phyloP scores from a whole-genome alignment of 139 green algal species.

The Chlamydomonas applanata region DNA sequence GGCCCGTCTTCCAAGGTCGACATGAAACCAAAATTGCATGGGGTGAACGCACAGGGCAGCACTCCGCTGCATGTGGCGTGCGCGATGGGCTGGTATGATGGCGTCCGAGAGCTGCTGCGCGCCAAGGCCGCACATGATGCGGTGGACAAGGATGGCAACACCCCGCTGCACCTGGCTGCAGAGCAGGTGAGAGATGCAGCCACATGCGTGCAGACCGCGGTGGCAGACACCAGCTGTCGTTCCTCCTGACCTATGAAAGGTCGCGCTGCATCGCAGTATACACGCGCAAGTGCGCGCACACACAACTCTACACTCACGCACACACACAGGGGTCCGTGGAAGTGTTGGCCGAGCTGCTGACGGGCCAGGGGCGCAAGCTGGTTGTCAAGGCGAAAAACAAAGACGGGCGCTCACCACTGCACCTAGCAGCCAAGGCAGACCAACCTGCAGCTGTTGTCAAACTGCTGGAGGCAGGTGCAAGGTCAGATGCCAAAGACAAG shows the following conservation, averaged over 20 bases:
- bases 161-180: constrained; percentile 35
- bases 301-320: too few relatives aligned
- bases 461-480: constrained; percentile 32
- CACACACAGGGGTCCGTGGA: constrained; percentile 17
- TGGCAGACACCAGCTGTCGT: background rate
- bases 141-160: constrained; percentile 19
- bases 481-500: constrained; percentile 32
- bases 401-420: constrained; percentile 23
- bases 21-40: too few relatives aligned
- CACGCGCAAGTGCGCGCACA: too few relatives aligned
- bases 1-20: too few relatives aligned
- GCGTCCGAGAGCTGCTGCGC: constrained; percentile 29
- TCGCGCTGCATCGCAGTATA: too few relatives aligned
- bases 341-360: constrained; percentile 12
- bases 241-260: too few relatives aligned
- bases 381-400: constrained; percentile 20
- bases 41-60: background rate
- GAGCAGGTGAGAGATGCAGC: constrained; percentile 14
- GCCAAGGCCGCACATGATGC: constrained; percentile 12
- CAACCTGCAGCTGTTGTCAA: constrained; percentile 15
- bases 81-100: background rate
- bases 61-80: constrained; percentile 38
- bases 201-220: background rate
- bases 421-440: constrained; percentile 19
- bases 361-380: constrained; percentile 8